Base-by-base conservation (phyloP, 805 yeast genomes). In the Starmerella floricola region DNA sequence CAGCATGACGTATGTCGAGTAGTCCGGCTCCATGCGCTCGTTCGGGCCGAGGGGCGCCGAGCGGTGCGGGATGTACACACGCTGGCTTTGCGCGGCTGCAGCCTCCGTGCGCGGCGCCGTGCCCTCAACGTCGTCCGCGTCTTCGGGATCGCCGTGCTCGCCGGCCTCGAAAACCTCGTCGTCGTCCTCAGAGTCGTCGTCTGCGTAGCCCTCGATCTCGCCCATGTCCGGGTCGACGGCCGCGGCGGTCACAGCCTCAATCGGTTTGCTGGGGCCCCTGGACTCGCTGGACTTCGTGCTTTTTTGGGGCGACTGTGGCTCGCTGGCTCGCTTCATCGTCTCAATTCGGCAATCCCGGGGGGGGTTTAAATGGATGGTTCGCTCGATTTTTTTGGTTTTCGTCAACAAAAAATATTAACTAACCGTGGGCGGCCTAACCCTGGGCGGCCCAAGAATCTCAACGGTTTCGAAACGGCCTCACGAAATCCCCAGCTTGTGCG, bases 21-120 rank as follows among this genome's bases (percentile, higher is more conserved):
- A 95, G 64, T 91, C 98, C 1, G 97, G 95, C 64, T 88, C 96
- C 58, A 91, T 69, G 11, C 81, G 93, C 66, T 91, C 97, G 64
- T 85, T 94, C 2, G 94, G 93, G 1, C 95, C 96, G 52, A 91
- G 69, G 5, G 95, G 95, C 55, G 74, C 77, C 21, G 91, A 79
- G 63, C 77, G 72, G 59, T 86, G 94, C 17, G 98, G 97, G 50
- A 91, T 68, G 63, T 83, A 91, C 34, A 88, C 64, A 18, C 57
- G 51, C 13, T 38, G 47, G 19, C 36, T 64, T 43, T 63, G 50
- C 41, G 40, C 64, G 62, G 39, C 53, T n/a, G 31, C 53, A 11
- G 27, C 42, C 8, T 44, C 56, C 4, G 55, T 50, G 20, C 65
- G 76, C 24, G 68, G 75, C 33, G 31, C 19, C 2, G 38, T 21